A percentile compares a stretch with the other conserved stretches of the same genome.
Evolutionary conservation across 1,284 basidiomycete species (phyloP).

Genomic region (Leucoagaricus sp.): DNA sequence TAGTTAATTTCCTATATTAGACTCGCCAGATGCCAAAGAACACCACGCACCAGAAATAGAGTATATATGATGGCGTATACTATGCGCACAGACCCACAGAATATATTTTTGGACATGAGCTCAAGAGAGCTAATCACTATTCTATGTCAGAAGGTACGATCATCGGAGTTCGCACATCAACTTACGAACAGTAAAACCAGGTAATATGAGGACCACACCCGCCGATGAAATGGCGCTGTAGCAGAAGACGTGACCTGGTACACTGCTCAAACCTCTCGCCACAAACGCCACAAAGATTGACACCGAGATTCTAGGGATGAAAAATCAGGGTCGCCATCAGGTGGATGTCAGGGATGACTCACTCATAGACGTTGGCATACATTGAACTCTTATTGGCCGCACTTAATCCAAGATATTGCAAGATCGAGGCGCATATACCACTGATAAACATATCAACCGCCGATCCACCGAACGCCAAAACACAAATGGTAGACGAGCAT

Average conservation of each 20-base stretch:
- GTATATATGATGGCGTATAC: slow-evolving; percentile 90
- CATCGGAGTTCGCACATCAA: slow-evolving; percentile 17
- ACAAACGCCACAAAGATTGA: slow-evolving; percentile 83
- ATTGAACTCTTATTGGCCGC: slow-evolving; percentile 79
- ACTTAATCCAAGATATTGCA: slow-evolving; percentile 78
- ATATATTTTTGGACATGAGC: slow-evolving; percentile 79
- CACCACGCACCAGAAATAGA: slow-evolving; percentile 63
- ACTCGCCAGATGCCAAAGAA: neutral
- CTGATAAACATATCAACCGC: slow-evolving; percentile 82
- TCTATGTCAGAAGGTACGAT: slow-evolving; percentile 7
- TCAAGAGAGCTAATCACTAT: slow-evolving; percentile 82
- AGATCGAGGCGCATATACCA: slow-evolving; percentile 65
- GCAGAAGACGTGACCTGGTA: slow-evolving; percentile 72
- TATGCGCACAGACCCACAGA: slow-evolving; percentile 85
- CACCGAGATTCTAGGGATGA: slow-evolving; percentile 65
- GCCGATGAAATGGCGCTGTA: slow-evolving; percentile 84
- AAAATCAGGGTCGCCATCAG: neutral
- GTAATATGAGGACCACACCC: slow-evolving; percentile 78
- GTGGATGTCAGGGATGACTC: slow-evolving; percentile 33
- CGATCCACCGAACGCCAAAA: slow-evolving; percentile 81
- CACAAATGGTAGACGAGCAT: slow-evolving; percentile 77
- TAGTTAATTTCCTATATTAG: slow-evolving; percentile 26
- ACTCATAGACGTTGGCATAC: slow-evolving; percentile 91
- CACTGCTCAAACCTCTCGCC: slow-evolving; percentile 71
- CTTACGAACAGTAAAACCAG: slow-evolving; percentile 78